phyloP scores from a whole-genome alignment of 306 rosid species.

The Purshia tridentata region DNA sequence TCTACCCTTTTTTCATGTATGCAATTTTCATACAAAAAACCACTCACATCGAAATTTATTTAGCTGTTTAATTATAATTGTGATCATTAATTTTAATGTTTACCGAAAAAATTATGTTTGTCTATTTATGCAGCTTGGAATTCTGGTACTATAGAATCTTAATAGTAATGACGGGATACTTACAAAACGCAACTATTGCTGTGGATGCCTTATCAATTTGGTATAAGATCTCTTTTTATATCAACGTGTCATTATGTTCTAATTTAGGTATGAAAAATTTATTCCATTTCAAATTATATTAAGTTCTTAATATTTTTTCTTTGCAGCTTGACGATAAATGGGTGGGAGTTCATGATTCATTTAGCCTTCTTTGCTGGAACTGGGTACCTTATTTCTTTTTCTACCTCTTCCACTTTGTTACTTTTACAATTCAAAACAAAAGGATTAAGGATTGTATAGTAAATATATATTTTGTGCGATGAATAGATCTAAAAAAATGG shows the following conservation, averaged over 20 bases:
- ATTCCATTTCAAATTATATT: background rate
- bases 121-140: conserved; percentile 46
- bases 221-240: conserved; percentile 18
- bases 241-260: background rate
- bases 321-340: conserved; percentile 70
- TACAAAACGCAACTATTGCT: conserved; percentile 62
- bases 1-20: background rate
- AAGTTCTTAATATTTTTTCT: background rate
- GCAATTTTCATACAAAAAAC: too few species aligned
- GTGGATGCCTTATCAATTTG: conserved; percentile 71
- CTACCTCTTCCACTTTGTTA: background rate
- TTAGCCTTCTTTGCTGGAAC: conserved; percentile 71
- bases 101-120: too few species aligned
- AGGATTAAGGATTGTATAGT: too few species aligned
- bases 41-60: too few species aligned
- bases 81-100: too few species aligned
- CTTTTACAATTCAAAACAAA: too few species aligned
- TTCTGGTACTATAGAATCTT: conserved; percentile 74
- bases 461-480: too few species aligned
- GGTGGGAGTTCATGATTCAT: conserved; percentile 89
- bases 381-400: conserved; percentile 42
- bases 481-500: too few species aligned
- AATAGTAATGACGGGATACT: conserved; percentile 62
- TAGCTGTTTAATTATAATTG: too few species aligned
- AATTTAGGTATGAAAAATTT: background rate